Conservation (phyloP, 2,329 filamentous ascomycete species). For the Lasiodiplodia citricola region DNA sequence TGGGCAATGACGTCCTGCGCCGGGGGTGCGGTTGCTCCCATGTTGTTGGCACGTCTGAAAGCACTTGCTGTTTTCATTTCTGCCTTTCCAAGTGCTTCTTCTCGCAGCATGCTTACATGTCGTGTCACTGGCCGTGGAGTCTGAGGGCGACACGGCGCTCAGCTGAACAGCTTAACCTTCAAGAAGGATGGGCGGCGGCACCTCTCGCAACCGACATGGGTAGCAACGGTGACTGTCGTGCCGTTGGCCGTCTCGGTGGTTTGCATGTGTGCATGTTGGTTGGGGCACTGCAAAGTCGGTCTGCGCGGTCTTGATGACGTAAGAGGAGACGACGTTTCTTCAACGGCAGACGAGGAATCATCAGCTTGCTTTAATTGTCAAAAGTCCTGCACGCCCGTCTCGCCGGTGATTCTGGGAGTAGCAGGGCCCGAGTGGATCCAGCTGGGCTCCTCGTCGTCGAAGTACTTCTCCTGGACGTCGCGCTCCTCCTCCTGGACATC, state of each 20-base stretch:
- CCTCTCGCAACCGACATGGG: conserved; percentile 21
- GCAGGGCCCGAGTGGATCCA: conserved; percentile 57
- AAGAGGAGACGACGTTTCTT: neutral
- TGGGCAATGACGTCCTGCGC: neutral
- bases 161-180: conserved; percentile 22
- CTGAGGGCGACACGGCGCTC: conserved; percentile 2
- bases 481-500: conserved; percentile 63
- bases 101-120: neutral
- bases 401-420: conserved; percentile 45
- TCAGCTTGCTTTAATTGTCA: conserved; percentile 32
- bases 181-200: conserved; percentile 25
- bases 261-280: conserved; percentile 5
- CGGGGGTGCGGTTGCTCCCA: neutral
- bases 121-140: neutral
- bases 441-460: conserved; percentile 76
- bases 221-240: conserved; percentile 22
- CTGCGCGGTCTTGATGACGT: conserved; percentile 9
- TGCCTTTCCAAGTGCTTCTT: neutral
- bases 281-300: conserved; percentile 8
- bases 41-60: neutral
- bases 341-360: neutral
- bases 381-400: conserved; percentile 58
- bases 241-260: conserved; percentile 8
- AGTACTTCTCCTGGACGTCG: conserved; percentile 76
- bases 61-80: neutral